A percentile compares a stretch with the other conserved stretches of the same genome.
Conservation (phyloP, 2,329 filamentous ascomycete species). For the Daldinia sp. region DNA sequence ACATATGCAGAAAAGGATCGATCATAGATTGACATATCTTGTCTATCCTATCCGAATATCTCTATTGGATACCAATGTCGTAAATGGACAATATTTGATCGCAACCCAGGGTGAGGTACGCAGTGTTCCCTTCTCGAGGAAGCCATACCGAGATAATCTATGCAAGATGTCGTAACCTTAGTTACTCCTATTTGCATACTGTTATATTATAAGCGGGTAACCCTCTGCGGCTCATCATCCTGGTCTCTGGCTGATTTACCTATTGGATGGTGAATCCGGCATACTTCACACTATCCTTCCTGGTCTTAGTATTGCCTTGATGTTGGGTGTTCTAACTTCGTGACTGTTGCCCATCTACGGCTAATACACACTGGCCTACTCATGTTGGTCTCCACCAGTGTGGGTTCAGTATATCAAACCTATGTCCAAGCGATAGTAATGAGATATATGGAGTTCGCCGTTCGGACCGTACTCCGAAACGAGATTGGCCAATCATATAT, state of each 20-base stretch:
- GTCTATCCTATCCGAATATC: not conserved
- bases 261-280: constrained; percentile 7
- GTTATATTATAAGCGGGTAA: not conserved
- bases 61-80: constrained; percentile 16
- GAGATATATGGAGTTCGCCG: constrained; percentile 1
- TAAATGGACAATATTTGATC: not conserved
- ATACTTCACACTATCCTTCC: constrained; percentile 4
- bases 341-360: not conserved
- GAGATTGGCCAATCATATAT: constrained; percentile 19
- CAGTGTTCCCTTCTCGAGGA: constrained; percentile 1
- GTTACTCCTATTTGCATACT: constrained; percentile 9
- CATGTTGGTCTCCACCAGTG: constrained; percentile 10
- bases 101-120: not conserved
- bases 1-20: not conserved
- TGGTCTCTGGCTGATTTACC: not conserved
- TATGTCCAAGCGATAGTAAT: constrained; percentile 6
- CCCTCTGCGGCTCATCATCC: not conserved
- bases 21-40: not conserved
- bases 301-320: constrained; percentile 6
- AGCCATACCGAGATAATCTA: constrained; percentile 8
- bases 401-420: constrained; percentile 22
- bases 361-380: not conserved
- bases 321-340: not conserved
- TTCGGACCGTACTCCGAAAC: constrained; percentile 15
- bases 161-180: constrained; percentile 33